Percentiles rank a stretch among this genome's conserved stretches.
These are phyloP conservation scores for Saccharomyces hybrid DNA, from an alignment of 1,139 yeast species.

Conservation along the genomic window DNA sequence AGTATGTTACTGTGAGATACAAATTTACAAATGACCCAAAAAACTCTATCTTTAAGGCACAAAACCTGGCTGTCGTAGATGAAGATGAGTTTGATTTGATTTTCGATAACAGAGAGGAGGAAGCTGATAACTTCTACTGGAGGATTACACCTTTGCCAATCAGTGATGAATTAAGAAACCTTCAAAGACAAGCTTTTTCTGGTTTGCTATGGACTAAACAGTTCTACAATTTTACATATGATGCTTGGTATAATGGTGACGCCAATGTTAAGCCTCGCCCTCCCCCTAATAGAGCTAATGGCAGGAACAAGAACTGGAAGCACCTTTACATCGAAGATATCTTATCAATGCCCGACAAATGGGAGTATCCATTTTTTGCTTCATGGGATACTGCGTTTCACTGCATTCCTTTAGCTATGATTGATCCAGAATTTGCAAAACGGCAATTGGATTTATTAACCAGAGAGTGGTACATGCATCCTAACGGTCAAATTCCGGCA, in stretches of 20 bases:
- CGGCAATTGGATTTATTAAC: slow-evolving; percentile 80
- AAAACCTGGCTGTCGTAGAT: slow-evolving; percentile 47
- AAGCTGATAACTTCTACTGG: slow-evolving; percentile 94
- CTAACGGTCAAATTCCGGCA: slow-evolving; percentile 97
- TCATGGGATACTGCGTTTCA: slow-evolving; percentile 99
- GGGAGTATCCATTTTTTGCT: slow-evolving; percentile 96
- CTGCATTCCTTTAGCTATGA: slow-evolving; percentile 88
- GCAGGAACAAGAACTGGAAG: slow-evolving; percentile 83
- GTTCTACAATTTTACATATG: slow-evolving; percentile 80
- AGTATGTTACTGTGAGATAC: slow-evolving; percentile 81
- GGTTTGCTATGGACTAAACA: slow-evolving; percentile 95
- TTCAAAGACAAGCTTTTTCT: slow-evolving; percentile 92
- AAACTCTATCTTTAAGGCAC: slow-evolving; percentile 21
- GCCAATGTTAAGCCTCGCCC: slow-evolving; percentile 67
- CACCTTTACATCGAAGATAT: slow-evolving; percentile 86
- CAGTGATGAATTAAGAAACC: slow-evolving; percentile 70
- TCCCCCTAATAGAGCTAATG: slow-evolving; percentile 70
- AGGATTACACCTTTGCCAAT: slow-evolving; percentile 81
- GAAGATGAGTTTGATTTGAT: slow-evolving; percentile 69
- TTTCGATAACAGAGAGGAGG: slow-evolving; percentile 72
- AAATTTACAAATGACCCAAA: slow-evolving; percentile 43
- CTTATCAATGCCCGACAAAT: slow-evolving; percentile 86
- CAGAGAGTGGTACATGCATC: slow-evolving; percentile 98
- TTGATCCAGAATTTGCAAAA: slow-evolving; percentile 91
- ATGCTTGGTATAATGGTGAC: slow-evolving; percentile 86